Evolutionary conservation across 306 rosid species (phyloP).

Genomic region (Sicyos baderoa): DNA sequence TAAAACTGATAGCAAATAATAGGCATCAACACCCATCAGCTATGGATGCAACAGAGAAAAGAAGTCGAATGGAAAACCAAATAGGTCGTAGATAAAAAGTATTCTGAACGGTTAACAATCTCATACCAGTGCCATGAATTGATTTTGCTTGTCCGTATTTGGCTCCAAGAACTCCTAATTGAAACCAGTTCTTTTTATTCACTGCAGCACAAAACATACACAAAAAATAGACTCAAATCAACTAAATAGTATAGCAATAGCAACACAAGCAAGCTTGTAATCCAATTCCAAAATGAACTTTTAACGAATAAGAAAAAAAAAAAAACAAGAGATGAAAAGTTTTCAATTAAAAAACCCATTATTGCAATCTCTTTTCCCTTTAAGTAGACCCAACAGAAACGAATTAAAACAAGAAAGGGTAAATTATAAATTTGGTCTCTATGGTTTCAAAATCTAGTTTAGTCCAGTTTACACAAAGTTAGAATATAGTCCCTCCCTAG

Average conservation of each 20-base stretch:
- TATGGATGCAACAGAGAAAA: neutral
- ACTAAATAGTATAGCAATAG: neutral
- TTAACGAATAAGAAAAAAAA: neutral
- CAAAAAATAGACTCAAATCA: neutral
- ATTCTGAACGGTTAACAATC: neutral
- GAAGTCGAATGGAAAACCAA: neutral
- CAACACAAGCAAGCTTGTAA: neutral
- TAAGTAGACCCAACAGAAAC: neutral
- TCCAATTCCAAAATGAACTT: neutral
- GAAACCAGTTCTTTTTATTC: slow-evolving; percentile 35
- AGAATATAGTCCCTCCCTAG: too few relatives aligned
- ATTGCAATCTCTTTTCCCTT: neutral
- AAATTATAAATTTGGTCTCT: too few relatives aligned
- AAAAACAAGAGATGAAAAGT: neutral
- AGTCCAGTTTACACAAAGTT: too few relatives aligned
- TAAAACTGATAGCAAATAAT: slow-evolving; percentile 3
- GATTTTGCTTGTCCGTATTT: slow-evolving; percentile 33
- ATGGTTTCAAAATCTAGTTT: too few relatives aligned
- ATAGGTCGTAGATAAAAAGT: neutral
- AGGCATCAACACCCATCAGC: neutral
- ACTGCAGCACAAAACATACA: slow-evolving; percentile 31
- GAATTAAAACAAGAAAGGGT: neutral
- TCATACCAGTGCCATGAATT: slow-evolving; percentile 71
- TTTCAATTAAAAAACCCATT: neutral
- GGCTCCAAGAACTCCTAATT: slow-evolving; percentile 39